These are phyloP conservation scores for Metschnikowia gelsemii DNA, from an alignment of 805 yeast genomes.

Conservation along the genomic window DNA sequence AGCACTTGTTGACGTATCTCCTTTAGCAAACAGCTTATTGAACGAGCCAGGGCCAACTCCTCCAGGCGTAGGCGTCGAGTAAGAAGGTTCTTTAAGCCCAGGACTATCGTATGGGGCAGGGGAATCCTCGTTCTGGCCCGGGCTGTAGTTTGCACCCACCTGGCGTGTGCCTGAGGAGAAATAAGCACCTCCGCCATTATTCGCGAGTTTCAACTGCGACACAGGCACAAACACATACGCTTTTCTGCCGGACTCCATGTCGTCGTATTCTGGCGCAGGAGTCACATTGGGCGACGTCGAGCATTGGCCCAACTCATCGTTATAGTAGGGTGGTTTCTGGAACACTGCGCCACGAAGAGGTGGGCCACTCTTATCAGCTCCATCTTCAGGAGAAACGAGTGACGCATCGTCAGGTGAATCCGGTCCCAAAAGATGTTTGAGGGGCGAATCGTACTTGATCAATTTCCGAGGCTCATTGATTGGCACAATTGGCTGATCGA, in stretches of 20 bases:
- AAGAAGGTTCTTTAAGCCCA: slow-evolving; percentile 3
- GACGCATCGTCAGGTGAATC: slow-evolving; percentile 72
- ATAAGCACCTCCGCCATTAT: slow-evolving; percentile 14
- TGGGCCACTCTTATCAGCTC: slow-evolving; percentile 78
- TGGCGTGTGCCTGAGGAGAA: slow-evolving; percentile 18
- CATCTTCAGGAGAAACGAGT: slow-evolving; percentile 78
- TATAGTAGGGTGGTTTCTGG: slow-evolving; percentile 66
- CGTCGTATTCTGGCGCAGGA: slow-evolving; percentile 41
- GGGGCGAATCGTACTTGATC: slow-evolving; percentile 80
- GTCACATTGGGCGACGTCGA: slow-evolving; percentile 41
- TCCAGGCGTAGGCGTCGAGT: slow-evolving; percentile 11
- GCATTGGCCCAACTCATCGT: slow-evolving; percentile 82
- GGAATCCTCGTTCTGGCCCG: slow-evolving; percentile 14
- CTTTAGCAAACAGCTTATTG: slow-evolving; percentile 6
- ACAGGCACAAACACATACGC: slow-evolving; percentile 47
- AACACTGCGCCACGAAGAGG: slow-evolving; percentile 94
- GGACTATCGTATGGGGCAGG: slow-evolving; percentile 10
- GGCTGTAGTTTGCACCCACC: slow-evolving; percentile 17
- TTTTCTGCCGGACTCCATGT: slow-evolving; percentile 32
- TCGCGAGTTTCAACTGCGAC: slow-evolving; percentile 40
- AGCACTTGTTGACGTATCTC: slow-evolving; percentile 1
- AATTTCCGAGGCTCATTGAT: slow-evolving; percentile 64
- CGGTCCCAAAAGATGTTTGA: slow-evolving; percentile 71
- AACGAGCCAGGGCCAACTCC: slow-evolving; percentile 1
- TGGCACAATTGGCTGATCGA: slow-evolving; percentile 73